phyloP scores from a whole-genome alignment of 805 yeast genomes.

The Saccharomycopsis fibuligera region DNA sequence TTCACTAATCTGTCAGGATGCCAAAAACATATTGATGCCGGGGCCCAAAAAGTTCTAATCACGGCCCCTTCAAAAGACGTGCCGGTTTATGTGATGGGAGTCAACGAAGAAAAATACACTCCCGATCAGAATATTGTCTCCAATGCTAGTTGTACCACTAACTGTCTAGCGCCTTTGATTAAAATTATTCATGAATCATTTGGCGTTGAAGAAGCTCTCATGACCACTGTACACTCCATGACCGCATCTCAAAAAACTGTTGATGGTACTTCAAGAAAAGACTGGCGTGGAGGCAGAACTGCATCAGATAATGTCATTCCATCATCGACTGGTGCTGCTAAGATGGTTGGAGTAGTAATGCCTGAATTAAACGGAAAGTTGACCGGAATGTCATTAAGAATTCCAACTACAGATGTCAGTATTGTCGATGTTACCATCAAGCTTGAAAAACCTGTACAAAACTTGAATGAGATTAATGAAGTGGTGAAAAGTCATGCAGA shows the following conservation, averaged over 20 bases:
- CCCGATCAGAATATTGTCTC: slow-evolving; percentile 53
- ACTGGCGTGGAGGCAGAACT: slow-evolving; percentile 78
- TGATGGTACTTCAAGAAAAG: slow-evolving; percentile 74
- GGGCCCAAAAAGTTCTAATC: slow-evolving; percentile 68
- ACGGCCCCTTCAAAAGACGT: slow-evolving; percentile 69
- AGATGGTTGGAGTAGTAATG: slow-evolving; percentile 70
- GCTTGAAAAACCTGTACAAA: slow-evolving; percentile 44
- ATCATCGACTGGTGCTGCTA: slow-evolving; percentile 73
- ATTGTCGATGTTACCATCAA: slow-evolving; percentile 67
- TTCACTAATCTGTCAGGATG: slow-evolving; percentile 61
- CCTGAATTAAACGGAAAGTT: slow-evolving; percentile 67
- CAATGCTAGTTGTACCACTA: slow-evolving; percentile 70
- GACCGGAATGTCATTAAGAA: slow-evolving; percentile 71
- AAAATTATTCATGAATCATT: slow-evolving; percentile 59
- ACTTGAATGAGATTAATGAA: slow-evolving; percentile 58
- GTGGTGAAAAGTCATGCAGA: slow-evolving; percentile 54
- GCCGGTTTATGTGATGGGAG: slow-evolving; percentile 71
- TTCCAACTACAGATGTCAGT: slow-evolving; percentile 68
- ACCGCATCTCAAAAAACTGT: slow-evolving; percentile 71
- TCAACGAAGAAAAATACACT: slow-evolving; percentile 54
- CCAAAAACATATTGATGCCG: slow-evolving; percentile 63
- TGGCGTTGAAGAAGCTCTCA: slow-evolving; percentile 68
- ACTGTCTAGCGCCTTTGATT: slow-evolving; percentile 70
- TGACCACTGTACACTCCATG: slow-evolving; percentile 70
- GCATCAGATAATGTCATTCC: slow-evolving; percentile 73